phyloP scores from a whole-genome alignment of 2,329 filamentous ascomycete species.

The Dendrostoma leiphaemia region DNA sequence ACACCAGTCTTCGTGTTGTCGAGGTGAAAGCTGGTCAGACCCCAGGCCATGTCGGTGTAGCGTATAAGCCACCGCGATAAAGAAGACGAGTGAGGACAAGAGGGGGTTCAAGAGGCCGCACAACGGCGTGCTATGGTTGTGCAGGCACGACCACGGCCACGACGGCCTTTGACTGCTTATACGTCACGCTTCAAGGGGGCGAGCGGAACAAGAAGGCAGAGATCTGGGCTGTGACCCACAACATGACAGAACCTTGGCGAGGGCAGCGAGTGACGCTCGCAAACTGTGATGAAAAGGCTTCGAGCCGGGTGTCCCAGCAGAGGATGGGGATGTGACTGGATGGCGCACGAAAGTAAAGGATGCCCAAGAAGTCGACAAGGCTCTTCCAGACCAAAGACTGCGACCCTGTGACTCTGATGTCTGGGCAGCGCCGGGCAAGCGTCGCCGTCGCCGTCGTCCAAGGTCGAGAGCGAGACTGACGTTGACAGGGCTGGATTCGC shows the following conservation, averaged over 20 bases:
- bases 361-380: not conserved
- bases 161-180: not conserved
- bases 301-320: not conserved
- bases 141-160: too few relatives aligned
- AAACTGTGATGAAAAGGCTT: not conserved
- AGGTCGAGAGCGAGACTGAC: not conserved
- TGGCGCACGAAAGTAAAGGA: not conserved
- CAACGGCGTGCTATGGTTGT: not conserved
- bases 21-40: slow-evolving; percentile 1
- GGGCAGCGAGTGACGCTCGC: not conserved
- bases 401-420: not conserved
- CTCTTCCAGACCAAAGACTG: not conserved
- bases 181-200: slow-evolving; percentile 9
- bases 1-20: slow-evolving; percentile 9
- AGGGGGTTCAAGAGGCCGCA: not conserved
- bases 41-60: slow-evolving; percentile 11
- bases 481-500: not conserved
- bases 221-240: slow-evolving; percentile 17
- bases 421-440: not conserved
- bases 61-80: not conserved
- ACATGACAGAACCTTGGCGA: slow-evolving; percentile 14
- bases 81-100: not conserved
- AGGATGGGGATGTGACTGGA: not conserved
- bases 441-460: not conserved
- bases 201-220: slow-evolving; percentile 15